Conservation (phyloP, 306 rosid genomes). For the Cyclanthera cordifolia region DNA sequence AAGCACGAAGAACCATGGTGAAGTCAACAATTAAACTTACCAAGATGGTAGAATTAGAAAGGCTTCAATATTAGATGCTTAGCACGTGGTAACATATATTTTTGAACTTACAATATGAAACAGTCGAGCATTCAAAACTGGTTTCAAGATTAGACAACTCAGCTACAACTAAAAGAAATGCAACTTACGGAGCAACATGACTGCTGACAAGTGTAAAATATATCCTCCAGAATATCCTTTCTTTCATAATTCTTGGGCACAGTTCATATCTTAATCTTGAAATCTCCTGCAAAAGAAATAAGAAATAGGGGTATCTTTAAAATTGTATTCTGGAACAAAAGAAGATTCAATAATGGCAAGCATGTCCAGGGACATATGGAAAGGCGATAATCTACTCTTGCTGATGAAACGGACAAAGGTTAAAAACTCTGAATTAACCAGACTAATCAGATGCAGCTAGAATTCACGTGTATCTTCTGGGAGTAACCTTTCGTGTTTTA, state of each 20-base stretch:
- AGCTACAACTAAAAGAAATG: slow-evolving; percentile 15
- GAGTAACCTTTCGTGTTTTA: background rate
- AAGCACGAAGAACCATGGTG: background rate
- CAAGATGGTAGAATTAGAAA: background rate
- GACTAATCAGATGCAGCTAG: background rate
- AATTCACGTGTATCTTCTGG: background rate
- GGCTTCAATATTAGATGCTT: background rate
- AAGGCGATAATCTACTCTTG: background rate
- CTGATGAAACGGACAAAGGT: background rate
- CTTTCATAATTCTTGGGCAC: slow-evolving; percentile 66
- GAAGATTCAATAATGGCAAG: background rate
- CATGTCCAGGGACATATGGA: background rate
- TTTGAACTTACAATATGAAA: background rate
- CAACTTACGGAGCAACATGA: slow-evolving; percentile 94
- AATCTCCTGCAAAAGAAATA: slow-evolving; percentile 57
- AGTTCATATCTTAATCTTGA: slow-evolving; percentile 89
- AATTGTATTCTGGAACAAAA: background rate
- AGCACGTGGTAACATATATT: background rate
- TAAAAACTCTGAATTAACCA: background rate
- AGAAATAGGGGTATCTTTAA: background rate
- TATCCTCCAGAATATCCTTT: slow-evolving; percentile 72
- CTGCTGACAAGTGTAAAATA: slow-evolving; percentile 59
- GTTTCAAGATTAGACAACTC: background rate
- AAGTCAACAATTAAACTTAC: background rate
- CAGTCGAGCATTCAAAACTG: background rate